Evolutionary conservation across 23 red algal genomes (phyloP), one percentile per base, ranked within the genome.

Genomic region (Agarophyton chilense): DNA sequence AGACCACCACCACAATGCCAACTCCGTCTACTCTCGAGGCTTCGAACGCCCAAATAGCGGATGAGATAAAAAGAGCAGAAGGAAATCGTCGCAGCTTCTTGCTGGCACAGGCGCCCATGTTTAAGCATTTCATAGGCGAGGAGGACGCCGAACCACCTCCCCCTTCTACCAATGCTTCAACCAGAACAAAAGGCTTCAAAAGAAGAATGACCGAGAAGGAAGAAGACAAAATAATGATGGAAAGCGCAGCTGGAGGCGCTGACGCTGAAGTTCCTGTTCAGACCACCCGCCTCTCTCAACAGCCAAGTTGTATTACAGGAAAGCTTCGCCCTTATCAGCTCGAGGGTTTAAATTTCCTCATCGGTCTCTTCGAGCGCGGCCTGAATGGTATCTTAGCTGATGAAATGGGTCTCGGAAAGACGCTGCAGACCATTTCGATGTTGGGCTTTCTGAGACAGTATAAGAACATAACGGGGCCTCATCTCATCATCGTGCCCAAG

Each of bases 331-430:
- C 89, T 2, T 99, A 99, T 62, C 97, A 99, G 68, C 53, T 99
- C 38, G 97, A 99, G 83, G 97, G 97, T 21, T 91, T 99, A 19
- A 99, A 99, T 77, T 99, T 95, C 40, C 57, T 99, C 40, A 87
- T 96, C 41, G 87, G 93, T 35, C 88, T 99, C 44, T 95, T 88
- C 46, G 93, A 99, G 81, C 90, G 93, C 6, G 97, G 97, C 36
- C 77, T 99, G 13, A 99, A 99, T 61, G 97, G 97, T 38, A 99
- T 99, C 40, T 63, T 99, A 24, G 97, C 97, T 8, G 97, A 99
- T 82, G 97, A 99, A 81, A 99, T 99, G 97, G 97, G 97, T 6
- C 71, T 99, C 24, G 97, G 88, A 41, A 91, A 91, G 49, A 91
- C 88, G n/a, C 32, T 99, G 70, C 97, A 99, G 52, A 99, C 93